A percentile compares a stretch with the other conserved stretches of the same genome.
Conservation (phyloP, 2,329 filamentous ascomycete species). For the Pyrenochaeta sp. region DNA sequence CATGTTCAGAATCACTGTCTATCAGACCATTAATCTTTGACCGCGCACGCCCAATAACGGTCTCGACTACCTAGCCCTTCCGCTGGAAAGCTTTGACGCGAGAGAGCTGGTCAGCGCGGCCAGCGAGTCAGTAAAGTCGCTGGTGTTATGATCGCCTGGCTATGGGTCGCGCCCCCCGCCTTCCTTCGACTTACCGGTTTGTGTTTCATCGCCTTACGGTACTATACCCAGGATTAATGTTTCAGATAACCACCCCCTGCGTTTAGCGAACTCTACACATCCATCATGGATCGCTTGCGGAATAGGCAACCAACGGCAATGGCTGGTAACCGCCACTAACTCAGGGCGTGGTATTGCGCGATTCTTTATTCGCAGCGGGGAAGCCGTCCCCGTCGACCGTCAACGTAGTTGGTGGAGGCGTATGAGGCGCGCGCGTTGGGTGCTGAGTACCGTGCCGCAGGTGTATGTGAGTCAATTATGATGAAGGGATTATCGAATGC, state of each 20-base stretch:
- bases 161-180: slow-evolving; percentile 3
- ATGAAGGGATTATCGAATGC: slow-evolving; percentile 7
- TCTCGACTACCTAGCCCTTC: not conserved
- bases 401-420: slow-evolving; percentile 5
- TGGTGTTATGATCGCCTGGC: slow-evolving; percentile 9
- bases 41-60: slow-evolving; percentile 6
- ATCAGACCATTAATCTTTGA: slow-evolving; percentile 3
- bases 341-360: not conserved
- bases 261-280: slow-evolving; percentile 7
- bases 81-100: not conserved
- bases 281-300: slow-evolving; percentile 1
- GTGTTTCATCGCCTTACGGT: slow-evolving; percentile 23
- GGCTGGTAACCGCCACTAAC: not conserved
- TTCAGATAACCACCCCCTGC: slow-evolving; percentile 26
- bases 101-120: slow-evolving; percentile 1
- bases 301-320: not conserved
- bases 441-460: slow-evolving; percentile 18
- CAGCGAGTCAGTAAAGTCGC: slow-evolving; percentile 1
- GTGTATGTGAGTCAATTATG: slow-evolving; percentile 8
- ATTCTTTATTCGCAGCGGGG: slow-evolving; percentile 6
- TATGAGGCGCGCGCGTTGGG: slow-evolving; percentile 10
- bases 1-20: slow-evolving; percentile 4
- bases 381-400: not conserved
- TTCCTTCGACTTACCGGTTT: slow-evolving; percentile 3
- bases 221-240: slow-evolving; percentile 29